Percentiles rank a stretch among this genome's conserved stretches.
Conservation (phyloP, 495 filamentous ascomycete species). For the Talaromyces stipitatus region DNA sequence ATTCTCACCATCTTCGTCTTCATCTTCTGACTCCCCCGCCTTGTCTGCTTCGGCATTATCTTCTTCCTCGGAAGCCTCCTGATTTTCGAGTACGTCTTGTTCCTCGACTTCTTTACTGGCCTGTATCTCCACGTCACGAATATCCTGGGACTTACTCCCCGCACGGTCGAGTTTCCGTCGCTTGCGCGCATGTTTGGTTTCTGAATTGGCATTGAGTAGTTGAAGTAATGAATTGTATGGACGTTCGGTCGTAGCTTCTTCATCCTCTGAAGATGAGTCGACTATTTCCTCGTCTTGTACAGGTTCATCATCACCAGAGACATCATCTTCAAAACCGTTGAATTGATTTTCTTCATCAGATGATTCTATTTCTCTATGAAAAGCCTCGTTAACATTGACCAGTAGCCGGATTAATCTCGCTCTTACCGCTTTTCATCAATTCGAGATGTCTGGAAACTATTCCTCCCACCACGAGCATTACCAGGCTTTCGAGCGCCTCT, state of each 20-base stretch:
- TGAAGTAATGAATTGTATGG: conserved; percentile 64
- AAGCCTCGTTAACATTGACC: neutral
- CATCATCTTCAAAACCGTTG: conserved; percentile 14
- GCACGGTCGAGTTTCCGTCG: conserved; percentile 54
- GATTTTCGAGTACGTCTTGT: conserved; percentile 26
- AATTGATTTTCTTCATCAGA: conserved; percentile 20
- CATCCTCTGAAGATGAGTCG: conserved; percentile 36
- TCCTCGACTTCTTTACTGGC: conserved; percentile 9
- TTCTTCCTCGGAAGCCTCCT: conserved; percentile 36
- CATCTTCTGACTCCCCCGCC: conserved; percentile 35
- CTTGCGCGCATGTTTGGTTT: conserved; percentile 54
- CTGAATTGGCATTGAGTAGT: conserved; percentile 41
- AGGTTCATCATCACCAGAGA: conserved; percentile 6
- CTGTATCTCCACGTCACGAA: conserved; percentile 7
- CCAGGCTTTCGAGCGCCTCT: conserved; percentile 24
- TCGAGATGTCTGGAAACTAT: conserved; percentile 30
- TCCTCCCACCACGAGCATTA: conserved; percentile 13
- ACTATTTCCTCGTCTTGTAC: conserved; percentile 20
- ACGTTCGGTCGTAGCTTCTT: conserved; percentile 31
- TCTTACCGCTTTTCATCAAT: conserved; percentile 34
- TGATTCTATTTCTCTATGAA: conserved; percentile 25
- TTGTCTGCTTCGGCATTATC: conserved; percentile 30
- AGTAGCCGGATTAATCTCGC: neutral
- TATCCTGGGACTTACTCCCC: conserved; percentile 8
- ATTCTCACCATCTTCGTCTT: conserved; percentile 10